Percentiles rank a stretch among this genome's conserved stretches.
These are phyloP conservation scores for Malassezia sp. DNA, from an alignment of 1,284 basidiomycete species.

Conservation along the genomic window DNA sequence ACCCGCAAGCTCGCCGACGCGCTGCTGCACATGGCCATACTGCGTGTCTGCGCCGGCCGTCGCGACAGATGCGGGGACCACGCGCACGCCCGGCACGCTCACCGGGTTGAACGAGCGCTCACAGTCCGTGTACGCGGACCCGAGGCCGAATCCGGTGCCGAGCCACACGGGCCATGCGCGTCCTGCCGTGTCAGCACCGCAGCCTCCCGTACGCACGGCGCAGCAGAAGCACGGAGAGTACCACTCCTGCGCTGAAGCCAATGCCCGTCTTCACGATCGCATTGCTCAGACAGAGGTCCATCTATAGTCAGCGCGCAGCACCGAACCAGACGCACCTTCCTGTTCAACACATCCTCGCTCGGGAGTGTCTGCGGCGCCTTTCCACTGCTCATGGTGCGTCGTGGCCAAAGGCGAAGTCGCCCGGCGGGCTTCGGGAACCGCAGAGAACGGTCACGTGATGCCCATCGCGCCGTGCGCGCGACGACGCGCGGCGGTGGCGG, in stretches of 20 bases:
- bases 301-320: constrained; percentile 19
- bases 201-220: constrained; percentile 63
- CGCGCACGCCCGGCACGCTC: constrained; percentile 75
- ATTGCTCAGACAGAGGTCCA: constrained; percentile 49
- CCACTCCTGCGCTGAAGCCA: constrained; percentile 84
- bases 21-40: constrained; percentile 35
- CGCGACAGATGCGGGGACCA: constrained; percentile 51
- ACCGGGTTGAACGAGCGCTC: constrained; percentile 92
- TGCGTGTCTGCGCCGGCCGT: constrained; percentile 23
- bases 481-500: not conserved
- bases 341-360: constrained; percentile 16
- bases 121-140: constrained; percentile 81
- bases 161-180: constrained; percentile 92
- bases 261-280: constrained; percentile 62
- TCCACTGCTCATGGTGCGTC: constrained; percentile 13
- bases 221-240: constrained; percentile 88
- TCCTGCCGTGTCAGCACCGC: constrained; percentile 55
- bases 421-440: constrained; percentile 3
- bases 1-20: constrained; percentile 36
- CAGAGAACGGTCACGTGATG: not conserved
- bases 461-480: not conserved
- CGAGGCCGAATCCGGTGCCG: constrained; percentile 73
- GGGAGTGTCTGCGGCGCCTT: constrained; percentile 5
- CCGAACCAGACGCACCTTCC: constrained; percentile 4
- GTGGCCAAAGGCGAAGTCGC: not conserved